Conservation (phyloP, 2,329 filamentous ascomycete genomes). For the Thielaviopsis ethacetica region DNA sequence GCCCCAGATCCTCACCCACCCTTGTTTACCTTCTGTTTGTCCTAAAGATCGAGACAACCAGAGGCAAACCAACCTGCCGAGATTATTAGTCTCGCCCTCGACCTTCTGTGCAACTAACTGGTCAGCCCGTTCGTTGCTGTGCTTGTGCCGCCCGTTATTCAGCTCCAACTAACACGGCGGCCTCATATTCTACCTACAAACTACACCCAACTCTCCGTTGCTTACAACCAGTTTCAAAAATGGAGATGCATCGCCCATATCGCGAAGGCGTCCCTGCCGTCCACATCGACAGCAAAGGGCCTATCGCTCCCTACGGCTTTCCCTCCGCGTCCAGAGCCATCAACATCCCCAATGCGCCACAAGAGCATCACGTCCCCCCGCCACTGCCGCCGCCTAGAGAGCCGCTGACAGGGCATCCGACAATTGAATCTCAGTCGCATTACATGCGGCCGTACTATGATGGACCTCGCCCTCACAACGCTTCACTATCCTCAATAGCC, state of each 20-base stretch:
- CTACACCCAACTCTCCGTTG: neutral
- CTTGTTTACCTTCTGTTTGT: neutral
- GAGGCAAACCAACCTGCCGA: neutral
- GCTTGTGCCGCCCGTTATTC: neutral
- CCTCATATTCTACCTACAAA: neutral
- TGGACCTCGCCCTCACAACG: neutral
- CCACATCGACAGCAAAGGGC: conserved; percentile 9
- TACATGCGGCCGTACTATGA: conserved; percentile 6
- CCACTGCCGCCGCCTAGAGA: conserved; percentile 12
- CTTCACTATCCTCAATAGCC: conserved; percentile 10
- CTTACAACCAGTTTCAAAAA: neutral
- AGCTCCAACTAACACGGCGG: neutral
- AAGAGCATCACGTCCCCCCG: conserved; percentile 10
- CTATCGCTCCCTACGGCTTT: conserved; percentile 2
- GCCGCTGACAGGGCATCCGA: conserved; percentile 8
- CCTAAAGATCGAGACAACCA: neutral
- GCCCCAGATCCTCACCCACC: neutral
- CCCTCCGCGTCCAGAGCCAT: conserved; percentile 10
- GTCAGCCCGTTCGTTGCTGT: neutral
- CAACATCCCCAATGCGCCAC: conserved; percentile 11
- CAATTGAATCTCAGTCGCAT: neutral
- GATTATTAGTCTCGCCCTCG: neutral
- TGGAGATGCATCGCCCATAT: conserved; percentile 10
- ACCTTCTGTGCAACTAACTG: neutral
- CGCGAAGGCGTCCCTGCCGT: conserved; percentile 12